Evolutionary conservation across 192 early-diverging fungal species (phyloP), one percentile per base, ranked within the genome.

Genomic region (Linnemannia zychae): DNA sequence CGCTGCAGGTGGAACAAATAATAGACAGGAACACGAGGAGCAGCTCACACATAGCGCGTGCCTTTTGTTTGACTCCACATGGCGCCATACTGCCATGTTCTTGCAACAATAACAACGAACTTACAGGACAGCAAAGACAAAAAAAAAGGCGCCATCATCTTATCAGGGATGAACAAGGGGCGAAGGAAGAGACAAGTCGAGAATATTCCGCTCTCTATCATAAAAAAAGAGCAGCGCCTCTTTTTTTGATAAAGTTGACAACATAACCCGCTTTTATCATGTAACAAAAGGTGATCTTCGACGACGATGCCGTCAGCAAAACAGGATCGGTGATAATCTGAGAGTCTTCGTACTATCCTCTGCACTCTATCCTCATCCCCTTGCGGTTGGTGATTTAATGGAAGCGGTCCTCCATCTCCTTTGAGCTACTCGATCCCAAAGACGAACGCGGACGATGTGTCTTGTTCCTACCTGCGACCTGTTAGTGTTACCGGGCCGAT

Each of bases 241-340:
- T 36, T 7, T n/a, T 49, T 53, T 44, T 20, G 24, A 47, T 49
- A 33, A 20, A 33, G 28, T 68, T 72, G 66, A 49, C 40, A 28
- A 24, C 24, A 22, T 13, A n/a, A 63, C 24, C 57, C 4, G 3
- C 28, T 24, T 63, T 63, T 11, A 38, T 33, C 67, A 67, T 18
- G 17, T 72, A 28, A 44, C 65, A 17, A 12, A 34, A 52, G 50
- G 63, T 6, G 71, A 31, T 49, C 18, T 0, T 0, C 17, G 28
- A 24, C 17, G 33, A 0, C 17, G 28, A 24, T 3, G 33, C 50
- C 57, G 3, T 63, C 74, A 38, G 52, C 66, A 67, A 46, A n/a
- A 67, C 79, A 57, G 72, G 72, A 49, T 80, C 74, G 74, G 72
- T 80, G 72, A 71, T n/a, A 49, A 74, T 69, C 79, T n/a, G 57